These are phyloP conservation scores for Eucalyptus albens DNA, from an alignment of 345 rosid genomes.

Conservation along the genomic window DNA sequence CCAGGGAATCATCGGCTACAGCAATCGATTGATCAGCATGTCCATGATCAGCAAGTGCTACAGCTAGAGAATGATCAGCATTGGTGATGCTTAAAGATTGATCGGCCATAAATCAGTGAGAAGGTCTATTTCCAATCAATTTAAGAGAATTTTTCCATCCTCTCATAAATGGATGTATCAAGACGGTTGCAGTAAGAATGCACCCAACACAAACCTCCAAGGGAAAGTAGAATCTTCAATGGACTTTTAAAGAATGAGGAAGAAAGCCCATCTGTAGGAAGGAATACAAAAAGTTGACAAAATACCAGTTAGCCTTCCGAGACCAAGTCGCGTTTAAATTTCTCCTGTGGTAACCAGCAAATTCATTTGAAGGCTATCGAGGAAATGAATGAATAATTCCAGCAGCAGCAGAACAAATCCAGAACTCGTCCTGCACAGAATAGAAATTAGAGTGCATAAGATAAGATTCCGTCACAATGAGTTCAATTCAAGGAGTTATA, in stretches of 20 bases:
- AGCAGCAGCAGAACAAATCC: neutral
- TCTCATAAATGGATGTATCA: neutral
- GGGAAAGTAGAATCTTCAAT: neutral
- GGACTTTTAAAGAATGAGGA: neutral
- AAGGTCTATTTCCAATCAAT: neutral
- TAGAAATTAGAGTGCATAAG: neutral
- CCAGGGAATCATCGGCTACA: neutral
- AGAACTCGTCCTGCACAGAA: neutral
- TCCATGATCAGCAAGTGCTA: neutral
- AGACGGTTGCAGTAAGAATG: neutral
- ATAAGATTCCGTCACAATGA: neutral
- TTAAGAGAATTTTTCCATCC: constrained; percentile 2
- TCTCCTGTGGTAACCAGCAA: neutral
- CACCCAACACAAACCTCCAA: constrained; percentile 3
- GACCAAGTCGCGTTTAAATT: neutral
- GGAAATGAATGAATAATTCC: neutral
- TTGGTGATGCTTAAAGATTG: constrained; percentile 35
- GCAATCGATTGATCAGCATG: neutral
- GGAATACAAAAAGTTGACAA: neutral
- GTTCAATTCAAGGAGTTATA: neutral
- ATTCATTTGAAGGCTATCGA: neutral
- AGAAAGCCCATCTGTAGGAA: neutral
- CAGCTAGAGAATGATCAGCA: constrained; percentile 12
- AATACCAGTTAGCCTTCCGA: neutral
- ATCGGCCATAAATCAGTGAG: constrained; percentile 53